Conservation (phyloP, 148 eudicot genomes). For the Arbutus unedo region DNA sequence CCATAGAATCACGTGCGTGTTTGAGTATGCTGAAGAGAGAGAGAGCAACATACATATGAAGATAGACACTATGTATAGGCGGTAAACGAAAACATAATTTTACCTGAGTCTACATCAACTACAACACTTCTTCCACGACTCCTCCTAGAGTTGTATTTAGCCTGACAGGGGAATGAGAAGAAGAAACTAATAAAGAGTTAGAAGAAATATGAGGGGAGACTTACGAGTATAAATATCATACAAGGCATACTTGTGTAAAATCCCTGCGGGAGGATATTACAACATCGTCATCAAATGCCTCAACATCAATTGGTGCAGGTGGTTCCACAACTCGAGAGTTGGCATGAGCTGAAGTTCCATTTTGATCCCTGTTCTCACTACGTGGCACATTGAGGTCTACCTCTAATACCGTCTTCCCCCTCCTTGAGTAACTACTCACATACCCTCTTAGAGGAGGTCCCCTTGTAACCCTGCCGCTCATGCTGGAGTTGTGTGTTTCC, state of each 20-base stretch:
- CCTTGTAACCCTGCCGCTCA: conserved; percentile 49
- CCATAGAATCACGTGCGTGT: background rate
- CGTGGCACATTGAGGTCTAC: conserved; percentile 70
- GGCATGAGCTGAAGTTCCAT: conserved; percentile 37
- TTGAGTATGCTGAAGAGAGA: background rate
- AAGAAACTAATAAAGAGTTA: conserved; percentile 3
- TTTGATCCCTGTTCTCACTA: conserved; percentile 34
- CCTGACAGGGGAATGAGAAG: conserved; percentile 37
- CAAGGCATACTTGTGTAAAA: conserved; percentile 60
- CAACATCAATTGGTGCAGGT: conserved; percentile 64
- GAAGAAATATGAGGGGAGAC: background rate
- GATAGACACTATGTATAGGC: background rate
- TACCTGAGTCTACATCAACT: conserved; percentile 75
- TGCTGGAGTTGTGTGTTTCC: conserved; percentile 28
- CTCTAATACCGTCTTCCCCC: conserved; percentile 39
- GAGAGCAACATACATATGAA: background rate
- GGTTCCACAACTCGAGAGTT: conserved; percentile 24
- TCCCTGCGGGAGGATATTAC: conserved; percentile 67
- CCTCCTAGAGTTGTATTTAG: conserved; percentile 68
- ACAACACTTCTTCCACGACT: conserved; percentile 48
- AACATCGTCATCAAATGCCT: conserved; percentile 79
- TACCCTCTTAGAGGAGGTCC: conserved; percentile 24
- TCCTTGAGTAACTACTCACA: conserved; percentile 29
- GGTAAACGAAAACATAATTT: background rate
- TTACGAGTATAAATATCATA: background rate